Base-by-base conservation (phyloP, 225 moss, liverwort and hornwort genomes). In the Anthoceros angustus region DNA sequence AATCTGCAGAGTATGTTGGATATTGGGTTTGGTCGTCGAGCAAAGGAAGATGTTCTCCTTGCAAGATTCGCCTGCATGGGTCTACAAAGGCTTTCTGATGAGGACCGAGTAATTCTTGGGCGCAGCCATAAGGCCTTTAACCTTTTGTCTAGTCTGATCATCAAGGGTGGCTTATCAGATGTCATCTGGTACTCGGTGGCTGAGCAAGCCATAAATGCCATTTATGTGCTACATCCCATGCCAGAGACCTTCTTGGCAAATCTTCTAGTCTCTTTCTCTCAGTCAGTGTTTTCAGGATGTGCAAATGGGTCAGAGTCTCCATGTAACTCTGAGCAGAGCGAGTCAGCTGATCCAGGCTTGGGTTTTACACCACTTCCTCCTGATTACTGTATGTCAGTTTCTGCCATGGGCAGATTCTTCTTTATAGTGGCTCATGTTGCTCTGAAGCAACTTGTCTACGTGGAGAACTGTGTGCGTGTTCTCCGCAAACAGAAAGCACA, bases 1-100 rank as follows among this genome's bases (percentile, higher is more conserved):
- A 88, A 92, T 68, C 66, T 98, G 63, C 98, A 92, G 74, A 98
- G 87, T 79, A 80, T 98, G 69, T 67, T 92, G 65, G 98, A 98
- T 73, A 84, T 98, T 80, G 98, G 98, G 24, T 79, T 98, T 42
- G 98, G 98, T 66, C 86, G 92, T 65, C 87, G 98, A 76, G 98
- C 98, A 55, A 89, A 75, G 67, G 89, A 92, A 63, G 98, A 98
- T 65, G 85, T 88, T 40, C 74, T 98, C 55, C 81, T 98, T 66
- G 98, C 98, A 71, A 85, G 98, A 72, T 87, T 77, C 79, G 87
- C 98, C 9, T 98, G 98, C 75, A 72, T 92, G 71, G 89, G 87
- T 69, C 82, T 98, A 62, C 98, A 98, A 74, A 87, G 89, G 60
- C 86, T 98, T 38, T 83, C 98, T 42, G 81, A 80, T 42, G 72